Percentiles rank a stretch among this genome's conserved stretches.
Conservation (phyloP, 2,329 filamentous ascomycete species). For the Orbilia quercus region DNA sequence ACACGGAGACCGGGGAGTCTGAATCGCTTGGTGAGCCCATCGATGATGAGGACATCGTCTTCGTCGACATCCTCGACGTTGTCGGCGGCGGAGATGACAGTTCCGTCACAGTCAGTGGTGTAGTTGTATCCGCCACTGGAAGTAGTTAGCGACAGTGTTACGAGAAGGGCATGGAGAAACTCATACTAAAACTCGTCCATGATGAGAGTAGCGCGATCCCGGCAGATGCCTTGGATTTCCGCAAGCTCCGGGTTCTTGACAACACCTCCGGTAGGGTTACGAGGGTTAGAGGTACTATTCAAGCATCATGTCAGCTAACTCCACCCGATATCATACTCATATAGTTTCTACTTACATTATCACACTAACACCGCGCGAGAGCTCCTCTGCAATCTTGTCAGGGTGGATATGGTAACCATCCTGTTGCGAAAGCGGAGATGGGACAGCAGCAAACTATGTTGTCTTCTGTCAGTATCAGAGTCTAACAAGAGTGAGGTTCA, state of each 20-base stretch:
- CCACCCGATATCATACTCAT: neutral
- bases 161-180: neutral
- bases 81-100: conserved; percentile 86
- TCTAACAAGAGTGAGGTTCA: neutral
- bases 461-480: conserved; percentile 10
- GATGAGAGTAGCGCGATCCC: conserved; percentile 88
- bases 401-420: conserved; percentile 94
- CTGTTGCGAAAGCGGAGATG: conserved; percentile 82
- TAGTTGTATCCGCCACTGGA: conserved; percentile 81
- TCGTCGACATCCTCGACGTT: conserved; percentile 73
- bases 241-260: conserved; percentile 85
- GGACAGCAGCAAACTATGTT: conserved; percentile 80
- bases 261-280: conserved; percentile 92
- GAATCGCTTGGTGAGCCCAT: conserved; percentile 96
- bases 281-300: conserved; percentile 82
- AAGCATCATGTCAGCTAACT: conserved; percentile 7
- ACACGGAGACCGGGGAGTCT: conserved; percentile 95
- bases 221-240: conserved; percentile 91
- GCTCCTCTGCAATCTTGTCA: conserved; percentile 91
- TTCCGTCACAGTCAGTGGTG: conserved; percentile 88
- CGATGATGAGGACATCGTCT: conserved; percentile 87
- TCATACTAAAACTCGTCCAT: conserved; percentile 93
- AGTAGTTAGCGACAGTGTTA: conserved; percentile 10
- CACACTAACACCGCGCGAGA: conserved; percentile 84
- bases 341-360: conserved; percentile 69